These are phyloP conservation scores for Fraxinus sp. DNA, from an alignment of 305 asterid genomes.

Conservation along the genomic window DNA sequence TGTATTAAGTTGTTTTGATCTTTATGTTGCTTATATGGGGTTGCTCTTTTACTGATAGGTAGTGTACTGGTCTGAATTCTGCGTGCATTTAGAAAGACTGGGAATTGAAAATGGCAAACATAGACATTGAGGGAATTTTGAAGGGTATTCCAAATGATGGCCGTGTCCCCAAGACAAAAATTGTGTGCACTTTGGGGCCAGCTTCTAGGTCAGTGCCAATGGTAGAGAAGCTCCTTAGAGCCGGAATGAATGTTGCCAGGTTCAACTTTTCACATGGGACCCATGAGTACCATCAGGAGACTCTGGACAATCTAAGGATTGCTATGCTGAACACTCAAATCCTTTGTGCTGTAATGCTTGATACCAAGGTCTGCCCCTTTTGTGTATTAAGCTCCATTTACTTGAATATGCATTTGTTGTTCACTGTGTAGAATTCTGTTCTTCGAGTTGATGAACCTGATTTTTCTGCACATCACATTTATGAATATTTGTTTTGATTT, in stretches of 20 bases:
- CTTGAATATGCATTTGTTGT: background rate
- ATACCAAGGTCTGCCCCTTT: conserved; percentile 72
- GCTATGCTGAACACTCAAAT: conserved; percentile 73
- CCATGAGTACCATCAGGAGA: conserved; percentile 82
- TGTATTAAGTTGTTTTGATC: background rate
- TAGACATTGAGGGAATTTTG: conserved; percentile 65
- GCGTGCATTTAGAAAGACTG: conserved; percentile 1
- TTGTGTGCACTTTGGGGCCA: conserved; percentile 88
- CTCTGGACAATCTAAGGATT: conserved; percentile 58
- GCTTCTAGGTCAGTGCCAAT: conserved; percentile 62
- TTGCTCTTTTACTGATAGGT: background rate
- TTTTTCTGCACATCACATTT: background rate
- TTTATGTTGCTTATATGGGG: background rate
- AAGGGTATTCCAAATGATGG: conserved; percentile 50
- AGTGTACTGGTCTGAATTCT: background rate
- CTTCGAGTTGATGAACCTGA: background rate
- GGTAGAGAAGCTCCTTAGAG: conserved; percentile 75
- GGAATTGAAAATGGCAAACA: conserved; percentile 49
- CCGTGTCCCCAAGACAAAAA: conserved; percentile 75
- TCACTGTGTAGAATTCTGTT: background rate
- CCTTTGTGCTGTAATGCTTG: conserved; percentile 87
- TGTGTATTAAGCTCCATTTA: background rate
- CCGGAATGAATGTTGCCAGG: conserved; percentile 88
- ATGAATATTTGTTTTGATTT: background rate
- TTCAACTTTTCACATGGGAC: conserved; percentile 89